Evolutionary conservation across 768 basidiomycete genomes (phyloP).

Genomic region (Lentinula detonsa): DNA sequence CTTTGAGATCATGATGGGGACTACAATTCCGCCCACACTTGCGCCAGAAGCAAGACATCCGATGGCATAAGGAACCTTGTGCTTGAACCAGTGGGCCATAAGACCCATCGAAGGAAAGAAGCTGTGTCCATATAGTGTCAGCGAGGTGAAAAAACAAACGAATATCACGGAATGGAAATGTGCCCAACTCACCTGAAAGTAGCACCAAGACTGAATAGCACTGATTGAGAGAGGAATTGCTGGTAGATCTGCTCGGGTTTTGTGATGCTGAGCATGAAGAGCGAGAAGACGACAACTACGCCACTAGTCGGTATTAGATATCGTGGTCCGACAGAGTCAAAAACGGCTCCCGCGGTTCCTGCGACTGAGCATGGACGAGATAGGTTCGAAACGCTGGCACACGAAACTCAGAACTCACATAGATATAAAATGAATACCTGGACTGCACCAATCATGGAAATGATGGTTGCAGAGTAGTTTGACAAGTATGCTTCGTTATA

Average conservation of each 20-base stretch:
- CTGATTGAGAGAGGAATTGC: constrained; percentile 15
- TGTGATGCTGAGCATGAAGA: constrained; percentile 18
- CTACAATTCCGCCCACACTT: constrained; percentile 25
- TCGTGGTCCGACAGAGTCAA: constrained; percentile 10
- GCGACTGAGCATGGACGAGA: constrained; percentile 6
- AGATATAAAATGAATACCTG: constrained; percentile 21
- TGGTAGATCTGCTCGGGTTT: constrained; percentile 16
- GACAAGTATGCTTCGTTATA: constrained; percentile 20
- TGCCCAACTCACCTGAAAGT: constrained; percentile 9
- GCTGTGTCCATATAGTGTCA: constrained; percentile 7
- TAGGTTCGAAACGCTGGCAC: not conserved
- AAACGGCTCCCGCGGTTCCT: constrained; percentile 11
- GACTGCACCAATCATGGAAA: constrained; percentile 23
- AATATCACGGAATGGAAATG: not conserved
- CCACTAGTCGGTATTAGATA: constrained; percentile 13
- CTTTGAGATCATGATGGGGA: constrained; percentile 18
- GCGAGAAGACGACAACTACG: constrained; percentile 13
- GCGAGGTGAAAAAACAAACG: not conserved
- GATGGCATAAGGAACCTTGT: constrained; percentile 22
- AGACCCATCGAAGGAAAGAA: constrained; percentile 28
- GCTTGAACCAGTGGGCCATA: constrained; percentile 28
- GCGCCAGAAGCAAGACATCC: constrained; percentile 26
- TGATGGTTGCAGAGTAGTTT: constrained; percentile 19
- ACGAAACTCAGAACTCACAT: constrained; percentile 2
- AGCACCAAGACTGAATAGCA: constrained; percentile 13